phyloP scores from a whole-genome alignment of 2,329 filamentous ascomycete species.

The Fusarium paranaense region DNA sequence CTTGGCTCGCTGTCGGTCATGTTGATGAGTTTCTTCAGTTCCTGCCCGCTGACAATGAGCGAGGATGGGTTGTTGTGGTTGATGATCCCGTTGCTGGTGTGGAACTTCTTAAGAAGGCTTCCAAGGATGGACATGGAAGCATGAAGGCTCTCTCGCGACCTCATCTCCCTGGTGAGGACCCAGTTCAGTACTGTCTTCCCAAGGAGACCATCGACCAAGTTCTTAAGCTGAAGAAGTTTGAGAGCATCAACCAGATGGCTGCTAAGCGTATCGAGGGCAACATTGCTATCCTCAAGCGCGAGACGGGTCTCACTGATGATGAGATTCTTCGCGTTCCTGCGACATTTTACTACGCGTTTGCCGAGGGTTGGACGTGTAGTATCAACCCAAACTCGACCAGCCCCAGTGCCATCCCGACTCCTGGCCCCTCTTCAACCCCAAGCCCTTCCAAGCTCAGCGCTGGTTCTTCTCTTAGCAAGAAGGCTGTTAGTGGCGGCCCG shows the following conservation, averaged over 20 bases:
- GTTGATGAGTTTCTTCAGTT: conserved; percentile 48
- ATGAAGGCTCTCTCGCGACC: conserved; percentile 28
- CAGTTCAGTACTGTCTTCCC: conserved; percentile 2
- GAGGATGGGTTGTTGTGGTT: conserved; percentile 41
- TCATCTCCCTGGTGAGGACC: not conserved
- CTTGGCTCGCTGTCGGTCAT: conserved; percentile 44
- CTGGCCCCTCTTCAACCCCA: not conserved
- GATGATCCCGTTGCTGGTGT: conserved; percentile 40
- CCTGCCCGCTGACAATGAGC: conserved; percentile 38
- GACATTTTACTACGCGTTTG: conserved; percentile 20
- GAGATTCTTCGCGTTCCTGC: conserved; percentile 41
- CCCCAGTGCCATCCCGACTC: not conserved
- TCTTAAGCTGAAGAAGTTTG: conserved; percentile 21
- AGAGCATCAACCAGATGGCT: conserved; percentile 12
- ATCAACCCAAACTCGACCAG: not conserved
- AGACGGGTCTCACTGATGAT: conserved; percentile 38
- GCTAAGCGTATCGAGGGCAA: conserved; percentile 38
- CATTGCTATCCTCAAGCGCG: conserved; percentile 34
- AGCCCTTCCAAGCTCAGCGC: not conserved
- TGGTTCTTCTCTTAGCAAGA: not conserved
- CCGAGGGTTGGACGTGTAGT: not conserved
- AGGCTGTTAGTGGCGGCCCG: not conserved
- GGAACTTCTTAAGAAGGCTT: conserved; percentile 30
- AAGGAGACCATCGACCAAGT: conserved; percentile 28
- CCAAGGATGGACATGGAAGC: conserved; percentile 25